These are phyloP conservation scores for Penicillium tannophilum DNA, from an alignment of 495 filamentous ascomycete genomes.

Conservation along the genomic window DNA sequence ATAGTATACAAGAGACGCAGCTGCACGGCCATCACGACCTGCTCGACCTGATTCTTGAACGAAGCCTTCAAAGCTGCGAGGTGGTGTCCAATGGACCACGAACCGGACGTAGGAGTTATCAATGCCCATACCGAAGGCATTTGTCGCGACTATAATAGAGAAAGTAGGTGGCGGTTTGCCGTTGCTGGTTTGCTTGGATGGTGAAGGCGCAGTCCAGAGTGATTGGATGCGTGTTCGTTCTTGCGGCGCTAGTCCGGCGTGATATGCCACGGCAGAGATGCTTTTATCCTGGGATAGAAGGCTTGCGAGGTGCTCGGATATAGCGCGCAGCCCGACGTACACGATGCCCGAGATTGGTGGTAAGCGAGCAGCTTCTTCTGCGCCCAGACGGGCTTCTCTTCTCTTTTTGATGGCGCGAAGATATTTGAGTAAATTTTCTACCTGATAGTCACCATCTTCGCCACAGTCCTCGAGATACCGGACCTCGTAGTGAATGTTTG, in stretches of 20 bases:
- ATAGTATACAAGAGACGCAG: constrained; percentile 86
- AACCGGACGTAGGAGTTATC: constrained; percentile 93
- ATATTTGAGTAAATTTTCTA: constrained; percentile 73
- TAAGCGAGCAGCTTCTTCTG: constrained; percentile 49
- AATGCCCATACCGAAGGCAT: constrained; percentile 97
- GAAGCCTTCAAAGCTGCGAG: constrained; percentile 91
- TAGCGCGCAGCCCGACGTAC: constrained; percentile 78
- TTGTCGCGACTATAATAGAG: constrained; percentile 91
- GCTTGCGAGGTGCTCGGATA: constrained; percentile 72
- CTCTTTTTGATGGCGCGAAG: constrained; percentile 68
- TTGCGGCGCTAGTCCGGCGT: constrained; percentile 47
- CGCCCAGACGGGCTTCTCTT: constrained; percentile 47
- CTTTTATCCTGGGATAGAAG: constrained; percentile 33
- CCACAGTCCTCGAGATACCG: constrained; percentile 70
- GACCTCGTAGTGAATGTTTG: constrained; percentile 91
- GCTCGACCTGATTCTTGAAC: constrained; percentile 95
- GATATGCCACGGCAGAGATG: constrained; percentile 52
- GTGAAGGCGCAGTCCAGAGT: constrained; percentile 71
- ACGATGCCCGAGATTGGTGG: constrained; percentile 82
- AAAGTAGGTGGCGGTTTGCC: constrained; percentile 52
- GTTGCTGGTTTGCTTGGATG: constrained; percentile 17
- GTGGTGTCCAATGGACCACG: constrained; percentile 89
- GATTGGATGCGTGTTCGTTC: constrained; percentile 51
- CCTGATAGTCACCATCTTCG: constrained; percentile 44
- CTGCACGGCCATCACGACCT: constrained; percentile 84